Conservation (phyloP, 768 basidiomycete species). For the Chalciporus pseudorubinellus region DNA sequence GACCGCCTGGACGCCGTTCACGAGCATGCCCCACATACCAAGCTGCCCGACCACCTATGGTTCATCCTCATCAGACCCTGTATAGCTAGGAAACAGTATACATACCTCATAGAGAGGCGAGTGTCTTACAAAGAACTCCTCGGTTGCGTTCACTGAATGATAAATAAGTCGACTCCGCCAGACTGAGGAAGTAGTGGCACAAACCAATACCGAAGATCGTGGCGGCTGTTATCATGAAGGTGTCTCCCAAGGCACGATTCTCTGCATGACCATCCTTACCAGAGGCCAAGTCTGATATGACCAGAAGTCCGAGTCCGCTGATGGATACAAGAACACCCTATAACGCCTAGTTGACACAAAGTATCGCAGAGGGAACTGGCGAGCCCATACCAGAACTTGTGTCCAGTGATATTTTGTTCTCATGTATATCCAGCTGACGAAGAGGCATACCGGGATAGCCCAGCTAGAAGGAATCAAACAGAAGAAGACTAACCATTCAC, state of each 20-base stretch:
- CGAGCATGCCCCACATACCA: conserved; percentile 78
- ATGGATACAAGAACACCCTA: conserved; percentile 74
- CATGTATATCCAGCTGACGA: conserved; percentile 80
- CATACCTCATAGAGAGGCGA: conserved; percentile 74
- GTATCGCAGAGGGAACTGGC: background rate
- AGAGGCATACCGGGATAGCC: conserved; percentile 84
- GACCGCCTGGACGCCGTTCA: conserved; percentile 74
- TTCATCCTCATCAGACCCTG: background rate
- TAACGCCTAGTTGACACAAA: background rate
- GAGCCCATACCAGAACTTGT: conserved; percentile 59
- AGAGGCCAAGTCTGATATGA: conserved; percentile 73
- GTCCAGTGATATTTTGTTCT: conserved; percentile 78
- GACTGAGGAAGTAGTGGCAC: conserved; percentile 24
- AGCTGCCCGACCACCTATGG: conserved; percentile 74
- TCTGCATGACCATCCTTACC: conserved; percentile 68
- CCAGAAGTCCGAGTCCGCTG: conserved; percentile 72
- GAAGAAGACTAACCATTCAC: background rate
- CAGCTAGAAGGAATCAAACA: conserved; percentile 44
- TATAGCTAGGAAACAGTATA: background rate
- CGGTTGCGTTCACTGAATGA: conserved; percentile 75
- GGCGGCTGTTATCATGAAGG: conserved; percentile 82
- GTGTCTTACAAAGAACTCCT: conserved; percentile 81
- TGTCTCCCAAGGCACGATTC: conserved; percentile 69
- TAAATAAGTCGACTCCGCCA: conserved; percentile 3
- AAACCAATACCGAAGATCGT: conserved; percentile 81